Evolutionary conservation across 306 rosid species (phyloP).

Genomic region (Purshia tridentata): DNA sequence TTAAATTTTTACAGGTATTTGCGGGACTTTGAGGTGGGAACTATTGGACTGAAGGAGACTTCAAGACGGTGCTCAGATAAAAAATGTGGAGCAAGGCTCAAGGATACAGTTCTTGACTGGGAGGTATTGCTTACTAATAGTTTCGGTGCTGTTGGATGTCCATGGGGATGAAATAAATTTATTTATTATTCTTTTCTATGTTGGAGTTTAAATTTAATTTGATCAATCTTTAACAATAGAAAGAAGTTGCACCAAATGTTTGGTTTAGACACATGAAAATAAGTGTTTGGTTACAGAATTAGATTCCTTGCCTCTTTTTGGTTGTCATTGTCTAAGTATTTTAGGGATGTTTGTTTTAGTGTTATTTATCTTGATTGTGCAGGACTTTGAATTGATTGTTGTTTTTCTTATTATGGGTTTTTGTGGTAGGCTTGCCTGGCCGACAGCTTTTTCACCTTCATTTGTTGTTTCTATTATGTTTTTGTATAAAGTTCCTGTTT

Average conservation of each 20-base stretch:
- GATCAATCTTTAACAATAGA: background rate
- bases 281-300: background rate
- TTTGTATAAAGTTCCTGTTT: background rate
- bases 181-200: background rate
- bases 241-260: background rate
- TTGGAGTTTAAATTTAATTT: background rate
- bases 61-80: slow-evolving; percentile 70
- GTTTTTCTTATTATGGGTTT: background rate
- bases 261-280: background rate
- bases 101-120: slow-evolving; percentile 99
- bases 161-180: background rate
- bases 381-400: background rate
- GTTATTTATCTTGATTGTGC: background rate
- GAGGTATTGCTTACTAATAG: slow-evolving; percentile 54
- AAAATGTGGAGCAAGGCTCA: slow-evolving; percentile 72
- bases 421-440: background rate
- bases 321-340: background rate
- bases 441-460: background rate
- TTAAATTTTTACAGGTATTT: slow-evolving; percentile 57
- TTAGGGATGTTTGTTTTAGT: background rate
- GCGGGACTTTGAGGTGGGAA: slow-evolving; percentile 94
- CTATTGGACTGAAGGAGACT: slow-evolving; percentile 94
- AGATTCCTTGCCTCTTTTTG: background rate
- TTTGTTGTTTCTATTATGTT: background rate
- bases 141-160: slow-evolving; percentile 17